A percentile compares a stretch with the other conserved stretches of the same genome.
These are phyloP conservation scores for Coccomyxa sp. DNA, from an alignment of 139 green algal genomes.

Conservation along the genomic window DNA sequence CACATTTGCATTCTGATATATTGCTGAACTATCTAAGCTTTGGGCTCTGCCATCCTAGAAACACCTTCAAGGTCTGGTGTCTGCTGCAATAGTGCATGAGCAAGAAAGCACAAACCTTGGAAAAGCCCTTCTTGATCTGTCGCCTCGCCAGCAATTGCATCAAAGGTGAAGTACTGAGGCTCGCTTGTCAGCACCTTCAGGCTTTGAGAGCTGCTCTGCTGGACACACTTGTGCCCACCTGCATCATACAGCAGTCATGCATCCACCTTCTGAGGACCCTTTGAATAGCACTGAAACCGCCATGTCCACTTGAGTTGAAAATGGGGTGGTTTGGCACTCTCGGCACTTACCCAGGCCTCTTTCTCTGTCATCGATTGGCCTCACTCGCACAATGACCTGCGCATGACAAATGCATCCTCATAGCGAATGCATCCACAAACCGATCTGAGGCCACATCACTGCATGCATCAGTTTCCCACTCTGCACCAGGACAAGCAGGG, in stretches of 20 bases:
- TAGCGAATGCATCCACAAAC: neutral
- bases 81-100: too few species aligned
- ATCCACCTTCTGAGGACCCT: neutral
- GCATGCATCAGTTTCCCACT: neutral
- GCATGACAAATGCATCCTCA: neutral
- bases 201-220: slow-evolving; percentile 8
- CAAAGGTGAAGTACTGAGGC: slow-evolving; percentile 42
- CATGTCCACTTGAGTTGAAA: neutral
- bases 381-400: slow-evolving; percentile 39
- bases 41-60: too few species aligned
- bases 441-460: neutral
- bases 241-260: neutral
- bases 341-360: slow-evolving; percentile 2
- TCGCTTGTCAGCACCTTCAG: slow-evolving; percentile 30
- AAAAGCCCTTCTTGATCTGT: slow-evolving; percentile 39
- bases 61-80: too few species aligned
- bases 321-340: neutral
- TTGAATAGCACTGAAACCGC: neutral
- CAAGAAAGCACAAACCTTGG: neutral
- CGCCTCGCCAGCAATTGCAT: slow-evolving; percentile 25
- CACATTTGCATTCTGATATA: too few species aligned
- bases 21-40: too few species aligned
- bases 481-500: neutral
- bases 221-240: slow-evolving; percentile 29
- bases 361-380: slow-evolving; percentile 34